A percentile compares a stretch with the other conserved stretches of the same genome.
Evolutionary conservation across 306 rosid species (phyloP).

Genomic region (Sindora glabra): DNA sequence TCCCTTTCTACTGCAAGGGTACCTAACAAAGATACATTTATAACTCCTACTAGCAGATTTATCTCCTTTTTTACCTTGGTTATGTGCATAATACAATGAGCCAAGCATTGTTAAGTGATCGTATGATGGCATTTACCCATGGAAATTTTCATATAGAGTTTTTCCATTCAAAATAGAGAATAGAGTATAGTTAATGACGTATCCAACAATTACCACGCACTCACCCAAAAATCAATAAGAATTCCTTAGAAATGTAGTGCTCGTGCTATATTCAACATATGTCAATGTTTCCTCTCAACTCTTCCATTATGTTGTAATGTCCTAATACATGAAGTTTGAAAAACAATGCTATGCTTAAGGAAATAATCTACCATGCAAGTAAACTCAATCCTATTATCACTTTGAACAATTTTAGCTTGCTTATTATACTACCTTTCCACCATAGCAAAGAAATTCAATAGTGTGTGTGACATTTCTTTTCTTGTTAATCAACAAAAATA

Average conservation of each 20-base stretch:
- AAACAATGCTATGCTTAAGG: neutral
- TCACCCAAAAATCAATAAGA: neutral
- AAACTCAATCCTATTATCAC: constrained; percentile 1
- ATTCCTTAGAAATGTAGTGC: neutral
- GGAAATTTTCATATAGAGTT: neutral
- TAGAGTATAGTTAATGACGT: neutral
- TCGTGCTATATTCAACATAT: neutral
- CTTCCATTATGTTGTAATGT: neutral
- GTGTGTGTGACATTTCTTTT: neutral
- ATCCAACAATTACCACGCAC: neutral
- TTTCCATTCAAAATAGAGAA: neutral
- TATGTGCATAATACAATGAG: neutral
- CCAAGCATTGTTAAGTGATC: neutral
- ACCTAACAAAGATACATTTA: neutral
- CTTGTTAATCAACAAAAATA: neutral
- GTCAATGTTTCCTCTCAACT: neutral
- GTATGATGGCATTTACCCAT: neutral
- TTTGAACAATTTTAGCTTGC: neutral
- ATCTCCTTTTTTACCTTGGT: neutral
- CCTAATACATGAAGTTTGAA: neutral
- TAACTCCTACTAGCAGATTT: neutral
- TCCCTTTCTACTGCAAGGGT: neutral
- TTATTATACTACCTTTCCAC: neutral
- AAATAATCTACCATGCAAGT: neutral
- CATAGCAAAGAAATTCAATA: neutral